A percentile compares a stretch with the other conserved stretches of the same genome.
These are phyloP conservation scores for Coemansia sp. DNA, from an alignment of 192 early-diverging fungal genomes.

Conservation along the genomic window DNA sequence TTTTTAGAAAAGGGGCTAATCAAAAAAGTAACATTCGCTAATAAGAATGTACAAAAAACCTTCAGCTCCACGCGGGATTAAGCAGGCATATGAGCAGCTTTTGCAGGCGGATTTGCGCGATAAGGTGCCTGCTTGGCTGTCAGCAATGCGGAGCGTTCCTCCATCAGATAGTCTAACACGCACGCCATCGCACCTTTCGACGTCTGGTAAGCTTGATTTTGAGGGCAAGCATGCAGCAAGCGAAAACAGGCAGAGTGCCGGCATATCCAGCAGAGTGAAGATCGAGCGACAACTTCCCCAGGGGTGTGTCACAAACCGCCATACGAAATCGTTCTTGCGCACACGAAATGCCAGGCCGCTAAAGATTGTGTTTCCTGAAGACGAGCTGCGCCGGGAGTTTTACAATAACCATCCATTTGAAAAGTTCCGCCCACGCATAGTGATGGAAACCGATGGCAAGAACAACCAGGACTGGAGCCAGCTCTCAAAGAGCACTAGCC, in stretches of 20 bases:
- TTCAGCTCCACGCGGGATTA: conserved; percentile 33
- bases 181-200: conserved; percentile 47
- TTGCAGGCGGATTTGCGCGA: conserved; percentile 39
- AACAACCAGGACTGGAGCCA: conserved; percentile 53
- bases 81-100: conserved; percentile 41
- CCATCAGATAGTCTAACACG: conserved; percentile 52
- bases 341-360: conserved; percentile 63
- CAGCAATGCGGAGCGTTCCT: conserved; percentile 44
- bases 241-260: not conserved
- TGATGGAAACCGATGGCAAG: conserved; percentile 67
- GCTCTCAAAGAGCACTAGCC: conserved; percentile 53
- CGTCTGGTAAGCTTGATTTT: conserved; percentile 35
- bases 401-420: conserved; percentile 95
- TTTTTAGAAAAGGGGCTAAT: not conserved
- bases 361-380: conserved; percentile 86
- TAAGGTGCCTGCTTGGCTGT: conserved; percentile 49
- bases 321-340: conserved; percentile 61
- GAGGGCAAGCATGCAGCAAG: conserved; percentile 8
- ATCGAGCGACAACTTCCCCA: conserved; percentile 33
- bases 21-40: not conserved
- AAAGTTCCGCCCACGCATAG: conserved; percentile 64
- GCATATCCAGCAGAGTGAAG: not conserved
- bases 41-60: conserved; percentile 42
- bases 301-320: conserved; percentile 34
- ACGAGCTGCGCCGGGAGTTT: conserved; percentile 79